A percentile compares a stretch with the other conserved stretches of the same genome.
Evolutionary conservation across 371 early-diverging fungal species (phyloP).

Genomic region (Rhizopus delemar): DNA sequence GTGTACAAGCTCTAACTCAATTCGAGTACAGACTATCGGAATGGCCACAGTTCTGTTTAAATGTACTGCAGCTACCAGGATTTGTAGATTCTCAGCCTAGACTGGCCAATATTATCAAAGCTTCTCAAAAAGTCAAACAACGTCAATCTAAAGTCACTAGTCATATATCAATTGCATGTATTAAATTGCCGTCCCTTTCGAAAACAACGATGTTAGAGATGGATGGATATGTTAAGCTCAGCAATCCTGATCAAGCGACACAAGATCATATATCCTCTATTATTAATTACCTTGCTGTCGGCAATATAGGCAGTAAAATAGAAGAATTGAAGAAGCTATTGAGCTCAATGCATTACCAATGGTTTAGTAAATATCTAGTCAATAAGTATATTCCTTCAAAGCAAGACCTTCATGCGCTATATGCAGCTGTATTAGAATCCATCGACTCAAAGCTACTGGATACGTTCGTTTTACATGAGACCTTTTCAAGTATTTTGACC

Average conservation of each 20-base stretch:
- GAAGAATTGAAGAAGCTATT: slow-evolving; percentile 76
- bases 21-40: slow-evolving; percentile 81
- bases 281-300: slow-evolving; percentile 88
- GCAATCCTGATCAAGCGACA: slow-evolving; percentile 68
- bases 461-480: slow-evolving; percentile 80
- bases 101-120: slow-evolving; percentile 50
- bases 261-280: slow-evolving; percentile 93
- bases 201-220: background rate
- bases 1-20: slow-evolving; percentile 78
- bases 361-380: slow-evolving; percentile 92
- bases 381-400: slow-evolving; percentile 90
- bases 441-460: slow-evolving; percentile 62
- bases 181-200: background rate
- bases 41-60: slow-evolving; percentile 87
- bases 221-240: slow-evolving; percentile 18
- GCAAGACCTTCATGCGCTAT: slow-evolving; percentile 90
- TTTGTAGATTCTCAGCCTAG: slow-evolving; percentile 77
- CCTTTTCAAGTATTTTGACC: slow-evolving; percentile 78
- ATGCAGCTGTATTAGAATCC: slow-evolving; percentile 73
- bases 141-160: background rate
- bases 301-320: slow-evolving; percentile 80
- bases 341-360: slow-evolving; percentile 64
- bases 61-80: slow-evolving; percentile 76
- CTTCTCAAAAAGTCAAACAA: background rate
- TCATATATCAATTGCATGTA: background rate